These are phyloP conservation scores for Fabrea salina DNA, from an alignment of 169 alveolate species.

Conservation along the genomic window DNA sequence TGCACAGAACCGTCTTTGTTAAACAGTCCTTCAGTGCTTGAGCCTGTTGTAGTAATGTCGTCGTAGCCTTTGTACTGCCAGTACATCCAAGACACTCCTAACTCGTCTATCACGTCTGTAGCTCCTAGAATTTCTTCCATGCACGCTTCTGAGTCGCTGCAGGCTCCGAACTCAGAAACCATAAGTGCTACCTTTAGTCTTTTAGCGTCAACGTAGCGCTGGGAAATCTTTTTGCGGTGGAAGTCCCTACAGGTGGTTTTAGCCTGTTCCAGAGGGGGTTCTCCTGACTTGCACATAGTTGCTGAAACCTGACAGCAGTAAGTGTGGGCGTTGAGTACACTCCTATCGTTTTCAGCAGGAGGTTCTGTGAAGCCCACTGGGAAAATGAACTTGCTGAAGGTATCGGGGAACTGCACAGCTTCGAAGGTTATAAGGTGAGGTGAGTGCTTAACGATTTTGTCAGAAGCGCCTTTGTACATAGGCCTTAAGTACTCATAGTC, in stretches of 20 bases:
- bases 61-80: slow-evolving; percentile 66
- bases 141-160: slow-evolving; percentile 57
- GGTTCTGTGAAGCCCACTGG: slow-evolving; percentile 44
- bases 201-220: slow-evolving; percentile 46
- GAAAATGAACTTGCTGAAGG: slow-evolving; percentile 22
- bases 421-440: slow-evolving; percentile 60
- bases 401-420: slow-evolving; percentile 12
- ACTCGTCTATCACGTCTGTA: slow-evolving; percentile 48
- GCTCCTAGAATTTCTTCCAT: slow-evolving; percentile 54
- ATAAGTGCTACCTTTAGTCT: slow-evolving; percentile 50
- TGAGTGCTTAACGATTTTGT: slow-evolving; percentile 44
- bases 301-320: slow-evolving; percentile 45
- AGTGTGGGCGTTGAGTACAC: slow-evolving; percentile 44
- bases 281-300: slow-evolving; percentile 40
- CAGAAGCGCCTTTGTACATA: slow-evolving; percentile 52
- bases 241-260: slow-evolving; percentile 40
- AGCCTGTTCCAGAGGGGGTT: slow-evolving; percentile 38
- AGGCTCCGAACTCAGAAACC: slow-evolving; percentile 72
- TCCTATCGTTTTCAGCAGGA: slow-evolving; percentile 34
- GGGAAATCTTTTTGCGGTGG: slow-evolving; percentile 47
- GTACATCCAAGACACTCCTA: slow-evolving; percentile 67
- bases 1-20: slow-evolving; percentile 15
- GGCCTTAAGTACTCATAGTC: slow-evolving; percentile 51
- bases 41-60: slow-evolving; percentile 65
- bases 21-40: slow-evolving; percentile 43